Conservation (phyloP, 768 basidiomycete species). For the Filobasidium wieringae region DNA sequence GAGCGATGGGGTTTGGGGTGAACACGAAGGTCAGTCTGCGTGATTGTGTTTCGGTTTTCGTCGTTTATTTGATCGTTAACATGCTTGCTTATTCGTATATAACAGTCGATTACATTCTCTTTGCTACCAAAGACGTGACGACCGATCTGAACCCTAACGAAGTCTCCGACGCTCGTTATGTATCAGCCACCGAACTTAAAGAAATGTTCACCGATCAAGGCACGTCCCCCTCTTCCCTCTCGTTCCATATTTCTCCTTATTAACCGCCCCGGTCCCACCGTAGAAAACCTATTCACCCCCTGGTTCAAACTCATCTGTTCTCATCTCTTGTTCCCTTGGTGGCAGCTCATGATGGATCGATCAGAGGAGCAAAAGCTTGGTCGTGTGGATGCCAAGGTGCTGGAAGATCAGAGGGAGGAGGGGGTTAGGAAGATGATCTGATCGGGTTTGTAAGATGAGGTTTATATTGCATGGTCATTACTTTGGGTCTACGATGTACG, state of each 20-base stretch:
- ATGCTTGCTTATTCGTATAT: no score
- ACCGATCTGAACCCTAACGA: constrained; percentile 77
- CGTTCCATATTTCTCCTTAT: background rate
- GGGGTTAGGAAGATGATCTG: background rate
- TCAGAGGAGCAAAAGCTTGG: constrained; percentile 37
- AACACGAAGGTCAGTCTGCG: constrained; percentile 70
- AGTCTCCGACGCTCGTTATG: constrained; percentile 81
- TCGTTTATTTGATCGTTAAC: no score
- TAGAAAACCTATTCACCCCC: constrained; percentile 84
- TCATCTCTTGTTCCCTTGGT: constrained; percentile 96
- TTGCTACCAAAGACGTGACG: constrained; percentile 76
- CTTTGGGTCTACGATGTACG: no score
- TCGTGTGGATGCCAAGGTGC: constrained; percentile 5
- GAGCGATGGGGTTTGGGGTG: constrained; percentile 61
- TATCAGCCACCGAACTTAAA: constrained; percentile 77
- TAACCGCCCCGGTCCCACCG: background rate
- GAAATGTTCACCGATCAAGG: constrained; percentile 55
- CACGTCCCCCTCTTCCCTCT: constrained; percentile 3
- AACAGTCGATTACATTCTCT: constrained; percentile 93
- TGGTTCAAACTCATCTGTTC: constrained; percentile 99
- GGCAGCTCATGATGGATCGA: constrained; percentile 73
- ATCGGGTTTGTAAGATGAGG: no score
- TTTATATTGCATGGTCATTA: no score
- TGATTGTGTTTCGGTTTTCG: background rate
- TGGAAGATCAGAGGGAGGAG: constrained; percentile 4